Conservation (phyloP, 2,329 filamentous ascomycete species). For the Alternaria angustiovoidea region DNA sequence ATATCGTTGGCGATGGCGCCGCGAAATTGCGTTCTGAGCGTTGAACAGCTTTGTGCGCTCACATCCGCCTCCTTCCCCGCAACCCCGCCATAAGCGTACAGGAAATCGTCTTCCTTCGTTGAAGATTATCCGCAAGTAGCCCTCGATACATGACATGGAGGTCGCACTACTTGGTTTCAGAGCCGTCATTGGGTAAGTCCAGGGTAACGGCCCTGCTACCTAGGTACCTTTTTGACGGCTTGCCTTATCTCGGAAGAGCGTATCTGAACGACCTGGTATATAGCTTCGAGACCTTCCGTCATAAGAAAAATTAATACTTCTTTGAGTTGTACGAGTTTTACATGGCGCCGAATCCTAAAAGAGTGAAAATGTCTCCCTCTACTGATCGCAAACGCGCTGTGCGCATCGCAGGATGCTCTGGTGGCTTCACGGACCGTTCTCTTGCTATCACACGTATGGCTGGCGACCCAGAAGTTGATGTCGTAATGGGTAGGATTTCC, state of each 20-base stretch:
- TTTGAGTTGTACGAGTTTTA: not conserved
- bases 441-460: conserved; percentile 46
- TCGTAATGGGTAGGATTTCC: conserved; percentile 31
- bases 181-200: conserved; percentile 15
- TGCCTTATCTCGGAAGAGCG: conserved; percentile 9
- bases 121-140: conserved; percentile 4
- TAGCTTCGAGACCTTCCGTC: conserved; percentile 9
- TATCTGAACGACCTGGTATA: conserved; percentile 13
- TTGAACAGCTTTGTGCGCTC: not conserved
- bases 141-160: conserved; percentile 14
- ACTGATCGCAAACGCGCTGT: conserved; percentile 35
- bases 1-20: too few relatives aligned
- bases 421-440: conserved; percentile 52
- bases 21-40: not conserved
- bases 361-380: conserved; percentile 21
- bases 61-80: conserved; percentile 1
- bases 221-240: not conserved
- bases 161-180: conserved; percentile 4
- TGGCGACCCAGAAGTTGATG: conserved; percentile 37
- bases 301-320: not conserved
- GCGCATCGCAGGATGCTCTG: conserved; percentile 48
- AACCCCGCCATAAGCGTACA: not conserved
- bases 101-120: conserved; percentile 7
- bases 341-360: conserved; percentile 13
- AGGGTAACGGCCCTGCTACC: conserved; percentile 12